These are phyloP conservation scores for Trichoderma citrinoviride DNA, from an alignment of 2,329 filamentous ascomycete species.

Conservation along the genomic window DNA sequence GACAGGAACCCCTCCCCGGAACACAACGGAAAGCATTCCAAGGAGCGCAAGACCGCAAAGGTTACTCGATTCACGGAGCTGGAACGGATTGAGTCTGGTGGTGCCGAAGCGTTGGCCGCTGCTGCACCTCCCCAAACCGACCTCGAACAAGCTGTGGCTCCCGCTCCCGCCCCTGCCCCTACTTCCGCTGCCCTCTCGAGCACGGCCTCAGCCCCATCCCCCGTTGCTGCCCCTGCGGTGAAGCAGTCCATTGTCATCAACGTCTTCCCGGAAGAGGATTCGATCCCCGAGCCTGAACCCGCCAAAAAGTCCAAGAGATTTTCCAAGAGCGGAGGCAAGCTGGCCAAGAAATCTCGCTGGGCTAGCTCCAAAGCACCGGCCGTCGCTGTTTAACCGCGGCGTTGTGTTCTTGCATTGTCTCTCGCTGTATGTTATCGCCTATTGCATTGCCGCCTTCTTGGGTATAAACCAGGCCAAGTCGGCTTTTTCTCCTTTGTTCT, in stretches of 20 bases:
- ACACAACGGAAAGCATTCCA: constrained; percentile 20
- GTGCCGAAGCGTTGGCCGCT: constrained; percentile 24
- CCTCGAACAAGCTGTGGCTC: not conserved
- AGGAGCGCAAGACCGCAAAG: constrained; percentile 27
- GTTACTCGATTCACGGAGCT: constrained; percentile 33
- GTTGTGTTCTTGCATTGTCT: not conserved
- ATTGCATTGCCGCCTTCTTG: not conserved
- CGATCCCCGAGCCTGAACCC: constrained; percentile 23
- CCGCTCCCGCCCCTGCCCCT: not conserved
- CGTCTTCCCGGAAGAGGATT: constrained; percentile 27
- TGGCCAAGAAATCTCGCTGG: constrained; percentile 30
- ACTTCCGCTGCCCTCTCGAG: constrained; percentile 20
- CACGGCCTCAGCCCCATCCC: not conserved
- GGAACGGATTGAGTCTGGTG: constrained; percentile 33
- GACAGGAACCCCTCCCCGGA: constrained; percentile 16
- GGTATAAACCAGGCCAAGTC: not conserved
- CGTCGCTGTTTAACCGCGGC: constrained; percentile 21
- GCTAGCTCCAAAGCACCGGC: constrained; percentile 25
- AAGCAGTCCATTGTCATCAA: constrained; percentile 25
- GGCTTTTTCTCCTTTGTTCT: not conserved
- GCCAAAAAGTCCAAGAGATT: constrained; percentile 30
- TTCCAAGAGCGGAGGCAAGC: constrained; percentile 33
- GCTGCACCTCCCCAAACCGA: not conserved
- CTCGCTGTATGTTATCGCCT: not conserved
- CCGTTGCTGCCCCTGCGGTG: constrained; percentile 4